A percentile compares a stretch with the other conserved stretches of the same genome.
Evolutionary conservation across 1,284 basidiomycete genomes (phyloP).

Genomic region (Ceratobasidium sp.): DNA sequence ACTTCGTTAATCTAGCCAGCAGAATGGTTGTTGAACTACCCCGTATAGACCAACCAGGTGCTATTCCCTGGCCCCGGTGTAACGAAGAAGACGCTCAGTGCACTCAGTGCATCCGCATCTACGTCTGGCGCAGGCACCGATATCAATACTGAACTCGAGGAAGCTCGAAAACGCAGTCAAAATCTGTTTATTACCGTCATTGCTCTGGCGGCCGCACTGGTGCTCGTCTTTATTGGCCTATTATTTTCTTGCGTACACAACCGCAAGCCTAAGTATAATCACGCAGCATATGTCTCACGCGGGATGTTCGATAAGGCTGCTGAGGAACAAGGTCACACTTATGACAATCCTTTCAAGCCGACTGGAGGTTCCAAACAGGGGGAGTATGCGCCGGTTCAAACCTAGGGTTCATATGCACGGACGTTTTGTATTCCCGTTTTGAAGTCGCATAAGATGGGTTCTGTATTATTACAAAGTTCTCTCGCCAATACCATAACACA

Average conservation of each 20-base stretch:
- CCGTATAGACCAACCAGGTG: slow-evolving; percentile 31
- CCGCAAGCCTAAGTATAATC: background rate
- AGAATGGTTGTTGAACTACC: background rate
- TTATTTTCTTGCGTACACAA: background rate
- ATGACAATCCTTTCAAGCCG: slow-evolving; percentile 21
- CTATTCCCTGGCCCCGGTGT: slow-evolving; percentile 37
- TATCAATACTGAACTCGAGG: slow-evolving; percentile 4
- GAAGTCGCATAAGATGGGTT: background rate
- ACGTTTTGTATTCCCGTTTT: background rate
- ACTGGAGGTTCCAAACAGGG: background rate
- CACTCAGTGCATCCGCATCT: background rate
- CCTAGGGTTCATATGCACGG: background rate
- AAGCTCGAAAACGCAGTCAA: background rate
- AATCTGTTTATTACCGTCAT: slow-evolving; percentile 23
- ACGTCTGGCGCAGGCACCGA: background rate
- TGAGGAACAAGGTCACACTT: slow-evolving; percentile 27
- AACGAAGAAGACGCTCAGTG: slow-evolving; percentile 5
- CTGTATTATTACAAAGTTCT: background rate
- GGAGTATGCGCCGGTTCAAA: slow-evolving; percentile 15
- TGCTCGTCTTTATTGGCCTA: background rate
- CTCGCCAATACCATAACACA: background rate
- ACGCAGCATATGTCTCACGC: slow-evolving; percentile 15
- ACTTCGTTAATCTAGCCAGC: background rate
- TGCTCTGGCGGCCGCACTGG: slow-evolving; percentile 6
- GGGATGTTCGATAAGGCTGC: slow-evolving; percentile 16